Evolutionary conservation across 2,329 filamentous ascomycete genomes (phyloP).

Genomic region (Seiridium unicorne): DNA sequence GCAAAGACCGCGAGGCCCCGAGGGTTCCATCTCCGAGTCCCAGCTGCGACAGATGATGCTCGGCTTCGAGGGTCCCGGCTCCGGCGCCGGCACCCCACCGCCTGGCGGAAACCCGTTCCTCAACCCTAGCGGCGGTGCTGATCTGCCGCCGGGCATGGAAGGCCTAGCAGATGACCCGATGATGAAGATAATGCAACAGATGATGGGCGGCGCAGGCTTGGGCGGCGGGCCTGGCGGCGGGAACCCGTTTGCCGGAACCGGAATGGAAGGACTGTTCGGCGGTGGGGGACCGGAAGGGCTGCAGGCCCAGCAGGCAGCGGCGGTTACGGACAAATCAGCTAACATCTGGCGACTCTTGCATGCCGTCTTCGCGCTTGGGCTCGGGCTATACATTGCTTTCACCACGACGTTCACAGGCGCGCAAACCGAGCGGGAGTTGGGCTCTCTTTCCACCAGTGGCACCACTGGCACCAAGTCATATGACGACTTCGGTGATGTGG

Average conservation of each 20-base stretch:
- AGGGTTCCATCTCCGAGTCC: conserved; percentile 48
- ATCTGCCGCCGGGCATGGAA: conserved; percentile 27
- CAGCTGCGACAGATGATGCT: conserved; percentile 66
- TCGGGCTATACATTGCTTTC: conserved; percentile 70
- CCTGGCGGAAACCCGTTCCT: conserved; percentile 20
- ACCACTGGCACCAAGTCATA: background rate
- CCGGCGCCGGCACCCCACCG: conserved; percentile 12
- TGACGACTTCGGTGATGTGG: conserved; percentile 7
- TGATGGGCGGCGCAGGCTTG: conserved; percentile 52
- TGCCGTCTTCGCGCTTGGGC: conserved; percentile 65
- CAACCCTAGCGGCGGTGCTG: conserved; percentile 14
- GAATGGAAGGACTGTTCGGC: conserved; percentile 23
- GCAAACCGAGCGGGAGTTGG: conserved; percentile 53
- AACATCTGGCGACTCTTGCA: conserved; percentile 73
- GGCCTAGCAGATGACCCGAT: conserved; percentile 58
- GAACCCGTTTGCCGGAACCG: conserved; percentile 30
- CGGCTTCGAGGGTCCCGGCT: conserved; percentile 43
- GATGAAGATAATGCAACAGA: conserved; percentile 74
- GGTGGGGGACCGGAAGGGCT: conserved; percentile 32
- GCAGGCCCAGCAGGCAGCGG: conserved; percentile 17
- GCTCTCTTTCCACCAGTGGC: conserved; percentile 11
- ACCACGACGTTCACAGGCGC: conserved; percentile 69
- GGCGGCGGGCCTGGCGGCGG: conserved; percentile 32
- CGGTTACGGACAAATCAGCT: conserved; percentile 33
- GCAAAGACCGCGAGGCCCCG: conserved; percentile 19